Percentiles rank a stretch among this genome's conserved stretches.
Evolutionary conservation across 176 grass and related monocot species (phyloP).

Genomic region (Lolium perenne): DNA sequence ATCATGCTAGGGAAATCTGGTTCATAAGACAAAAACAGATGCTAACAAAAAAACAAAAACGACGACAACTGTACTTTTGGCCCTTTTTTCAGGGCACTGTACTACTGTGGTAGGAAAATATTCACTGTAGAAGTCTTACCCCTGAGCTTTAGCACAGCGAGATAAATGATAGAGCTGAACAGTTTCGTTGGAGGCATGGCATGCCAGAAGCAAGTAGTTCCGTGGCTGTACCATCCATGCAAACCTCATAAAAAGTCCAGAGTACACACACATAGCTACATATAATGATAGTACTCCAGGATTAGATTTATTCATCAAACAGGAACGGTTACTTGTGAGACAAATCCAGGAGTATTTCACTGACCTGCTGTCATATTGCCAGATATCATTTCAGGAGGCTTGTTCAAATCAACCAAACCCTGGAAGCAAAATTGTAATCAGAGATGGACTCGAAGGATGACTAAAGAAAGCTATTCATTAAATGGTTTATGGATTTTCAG

Average conservation of each 20-base stretch:
- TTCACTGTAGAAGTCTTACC: constrained; percentile 50
- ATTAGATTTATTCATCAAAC: not conserved
- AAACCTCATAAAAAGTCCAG: constrained; percentile 81
- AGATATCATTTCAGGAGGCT: constrained; percentile 31
- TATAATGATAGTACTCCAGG: not conserved
- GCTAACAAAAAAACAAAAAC: not conserved
- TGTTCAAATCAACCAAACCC: constrained; percentile 29
- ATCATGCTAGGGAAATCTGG: not conserved
- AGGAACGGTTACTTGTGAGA: not conserved
- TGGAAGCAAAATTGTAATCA: not conserved
- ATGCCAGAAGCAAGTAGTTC: constrained; percentile 87
- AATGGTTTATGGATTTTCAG: not conserved
- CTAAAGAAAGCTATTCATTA: not conserved
- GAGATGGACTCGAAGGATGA: not conserved
- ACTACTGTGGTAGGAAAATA: not conserved
- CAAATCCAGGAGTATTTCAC: constrained; percentile 16
- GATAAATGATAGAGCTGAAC: constrained; percentile 65
- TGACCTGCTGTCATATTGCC: constrained; percentile 37
- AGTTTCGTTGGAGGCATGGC: constrained; percentile 71
- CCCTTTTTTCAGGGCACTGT: not conserved
- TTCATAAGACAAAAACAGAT: not conserved
- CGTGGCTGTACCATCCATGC: constrained; percentile 92
- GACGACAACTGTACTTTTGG: not conserved
- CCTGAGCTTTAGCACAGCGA: constrained; percentile 69
- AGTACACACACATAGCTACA: constrained; percentile 91